These are phyloP conservation scores for Termitomyces sp. DNA, from an alignment of 768 basidiomycete species.

Conservation along the genomic window DNA sequence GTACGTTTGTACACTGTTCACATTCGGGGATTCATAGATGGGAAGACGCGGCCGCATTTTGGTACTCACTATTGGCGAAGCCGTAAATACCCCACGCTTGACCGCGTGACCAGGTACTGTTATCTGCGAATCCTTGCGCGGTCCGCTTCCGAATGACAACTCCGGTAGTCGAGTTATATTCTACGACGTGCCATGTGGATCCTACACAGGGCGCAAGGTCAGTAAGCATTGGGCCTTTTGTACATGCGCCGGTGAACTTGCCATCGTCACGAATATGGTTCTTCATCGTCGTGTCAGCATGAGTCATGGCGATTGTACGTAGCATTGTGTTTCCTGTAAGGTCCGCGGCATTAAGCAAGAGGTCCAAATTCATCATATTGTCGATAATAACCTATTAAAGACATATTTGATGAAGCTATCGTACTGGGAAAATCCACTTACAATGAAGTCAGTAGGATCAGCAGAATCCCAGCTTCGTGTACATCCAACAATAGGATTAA, in stretches of 20 bases:
- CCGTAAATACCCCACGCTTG: constrained; percentile 72
- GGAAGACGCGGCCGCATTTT: not conserved
- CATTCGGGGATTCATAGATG: not conserved
- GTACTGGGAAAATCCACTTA: constrained; percentile 14
- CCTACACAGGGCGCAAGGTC: constrained; percentile 21
- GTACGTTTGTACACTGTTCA: constrained; percentile 57
- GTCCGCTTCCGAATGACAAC: constrained; percentile 52
- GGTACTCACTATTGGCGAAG: constrained; percentile 57
- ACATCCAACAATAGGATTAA: constrained; percentile 55
- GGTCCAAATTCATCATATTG: constrained; percentile 79
- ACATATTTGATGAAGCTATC: not conserved
- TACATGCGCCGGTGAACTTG: constrained; percentile 17
- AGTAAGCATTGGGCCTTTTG: not conserved
- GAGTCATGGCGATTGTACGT: constrained; percentile 55
- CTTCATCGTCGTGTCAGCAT: constrained; percentile 62
- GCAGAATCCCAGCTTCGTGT: constrained; percentile 64
- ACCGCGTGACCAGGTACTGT: constrained; percentile 71
- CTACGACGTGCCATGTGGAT: constrained; percentile 56
- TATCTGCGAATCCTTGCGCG: constrained; percentile 57
- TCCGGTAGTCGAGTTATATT: constrained; percentile 66
- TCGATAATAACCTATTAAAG: constrained; percentile 60
- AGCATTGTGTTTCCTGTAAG: constrained; percentile 58
- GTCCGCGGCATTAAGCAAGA: constrained; percentile 52
- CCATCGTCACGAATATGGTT: constrained; percentile 67
- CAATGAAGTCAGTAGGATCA: constrained; percentile 38